Percentiles rank a stretch among this genome's conserved stretches.
Evolutionary conservation across 805 yeast genomes (phyloP).

Genomic region (Wickerhamiella bombiphila): DNA sequence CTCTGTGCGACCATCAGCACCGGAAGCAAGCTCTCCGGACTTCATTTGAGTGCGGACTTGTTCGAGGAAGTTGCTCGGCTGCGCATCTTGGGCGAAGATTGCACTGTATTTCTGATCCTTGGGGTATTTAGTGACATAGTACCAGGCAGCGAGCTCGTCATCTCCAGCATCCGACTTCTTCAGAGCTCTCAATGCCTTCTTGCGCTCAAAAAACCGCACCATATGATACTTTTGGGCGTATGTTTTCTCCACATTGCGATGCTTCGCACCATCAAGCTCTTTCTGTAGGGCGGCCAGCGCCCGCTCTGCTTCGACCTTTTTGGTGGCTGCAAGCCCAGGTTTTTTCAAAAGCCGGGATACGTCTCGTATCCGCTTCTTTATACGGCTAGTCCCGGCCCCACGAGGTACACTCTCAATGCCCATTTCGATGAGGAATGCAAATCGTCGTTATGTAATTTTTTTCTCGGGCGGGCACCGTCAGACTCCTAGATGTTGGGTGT

Average conservation of each 20-base stretch:
- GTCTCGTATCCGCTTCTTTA: slow-evolving; percentile 79
- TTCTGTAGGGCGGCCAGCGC: slow-evolving; percentile 48
- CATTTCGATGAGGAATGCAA: too few relatives aligned
- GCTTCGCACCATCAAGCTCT: slow-evolving; percentile 39
- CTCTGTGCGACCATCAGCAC: slow-evolving; percentile 33
- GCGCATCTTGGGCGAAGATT: slow-evolving; percentile 40
- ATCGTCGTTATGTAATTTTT: too few relatives aligned
- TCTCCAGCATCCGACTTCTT: slow-evolving; percentile 31
- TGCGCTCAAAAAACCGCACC: slow-evolving; percentile 82
- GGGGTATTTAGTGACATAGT: slow-evolving; percentile 67
- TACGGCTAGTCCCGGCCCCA: slow-evolving; percentile 27
- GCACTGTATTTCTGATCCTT: slow-evolving; percentile 66
- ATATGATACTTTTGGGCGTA: slow-evolving; percentile 70
- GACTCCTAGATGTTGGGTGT: too few relatives aligned
- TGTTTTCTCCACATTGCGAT: slow-evolving; percentile 33
- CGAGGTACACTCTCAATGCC: slow-evolving; percentile 17
- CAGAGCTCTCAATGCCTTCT: slow-evolving; percentile 64
- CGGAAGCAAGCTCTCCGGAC: slow-evolving; percentile 40
- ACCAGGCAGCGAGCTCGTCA: slow-evolving; percentile 35
- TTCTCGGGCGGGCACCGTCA: too few relatives aligned
- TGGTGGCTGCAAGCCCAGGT: slow-evolving; percentile 45
- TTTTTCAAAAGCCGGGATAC: slow-evolving; percentile 52
- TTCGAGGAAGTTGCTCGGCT: slow-evolving; percentile 36
- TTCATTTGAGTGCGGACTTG: slow-evolving; percentile 38
- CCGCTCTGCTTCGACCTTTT: slow-evolving; percentile 38